Evolutionary conservation across 2,329 filamentous ascomycete genomes (phyloP).

Genomic region (Stagonosporopsis rhizophila): DNA sequence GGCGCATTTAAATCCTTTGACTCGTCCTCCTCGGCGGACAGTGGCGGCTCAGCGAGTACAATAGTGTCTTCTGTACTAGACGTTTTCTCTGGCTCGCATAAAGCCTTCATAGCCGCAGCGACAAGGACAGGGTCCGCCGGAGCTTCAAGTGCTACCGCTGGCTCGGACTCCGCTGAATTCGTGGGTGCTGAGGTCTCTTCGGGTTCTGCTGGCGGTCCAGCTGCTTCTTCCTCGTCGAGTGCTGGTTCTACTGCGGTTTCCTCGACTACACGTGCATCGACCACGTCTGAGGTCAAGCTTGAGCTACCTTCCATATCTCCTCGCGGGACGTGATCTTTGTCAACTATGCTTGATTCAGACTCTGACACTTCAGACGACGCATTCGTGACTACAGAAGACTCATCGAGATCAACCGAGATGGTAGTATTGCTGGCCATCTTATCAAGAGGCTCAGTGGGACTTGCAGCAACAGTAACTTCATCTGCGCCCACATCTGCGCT

Average conservation of each 20-base stretch:
- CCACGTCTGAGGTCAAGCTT: background rate
- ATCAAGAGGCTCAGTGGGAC: background rate
- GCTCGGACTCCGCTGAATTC: background rate
- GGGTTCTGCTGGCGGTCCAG: background rate
- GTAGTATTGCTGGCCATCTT: background rate
- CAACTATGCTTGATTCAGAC: background rate
- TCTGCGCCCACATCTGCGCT: background rate
- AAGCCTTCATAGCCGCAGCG: conserved; percentile 6
- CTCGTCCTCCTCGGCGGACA: background rate
- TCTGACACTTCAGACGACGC: background rate
- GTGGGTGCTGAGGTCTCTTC: background rate
- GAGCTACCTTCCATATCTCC: background rate
- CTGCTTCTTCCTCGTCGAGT: background rate
- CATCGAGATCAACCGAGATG: background rate
- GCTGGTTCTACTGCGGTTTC: background rate
- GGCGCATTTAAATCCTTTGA: background rate
- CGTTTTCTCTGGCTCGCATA: conserved; percentile 2
- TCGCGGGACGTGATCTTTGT: background rate
- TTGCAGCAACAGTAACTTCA: background rate
- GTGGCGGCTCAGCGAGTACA: background rate
- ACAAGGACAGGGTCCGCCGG: conserved; percentile 11
- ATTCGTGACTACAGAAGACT: background rate
- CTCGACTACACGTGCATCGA: background rate
- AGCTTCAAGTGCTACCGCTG: conserved; percentile 5
- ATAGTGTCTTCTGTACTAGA: background rate